A percentile compares a stretch with the other conserved stretches of the same genome.
phyloP scores from a whole-genome alignment of 169 alveolate genomes.

The Perkinsus chesapeaki region DNA sequence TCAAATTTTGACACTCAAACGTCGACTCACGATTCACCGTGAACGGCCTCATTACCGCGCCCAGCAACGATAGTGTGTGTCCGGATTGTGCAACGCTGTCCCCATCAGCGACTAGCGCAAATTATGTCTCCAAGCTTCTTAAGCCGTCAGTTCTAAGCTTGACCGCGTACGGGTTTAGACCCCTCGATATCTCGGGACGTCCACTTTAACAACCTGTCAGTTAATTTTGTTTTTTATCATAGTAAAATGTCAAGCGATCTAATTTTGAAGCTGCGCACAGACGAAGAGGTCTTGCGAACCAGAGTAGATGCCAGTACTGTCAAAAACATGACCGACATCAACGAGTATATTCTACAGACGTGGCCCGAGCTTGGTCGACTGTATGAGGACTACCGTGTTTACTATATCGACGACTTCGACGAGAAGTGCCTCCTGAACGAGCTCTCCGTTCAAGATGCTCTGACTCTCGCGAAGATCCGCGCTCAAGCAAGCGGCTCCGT shows the following conservation, averaged over 20 bases:
- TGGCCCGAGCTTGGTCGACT: background rate
- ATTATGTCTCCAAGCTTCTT: no score
- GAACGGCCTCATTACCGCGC: no score
- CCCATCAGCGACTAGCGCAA: no score
- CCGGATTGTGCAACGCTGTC: no score
- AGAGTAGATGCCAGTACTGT: background rate
- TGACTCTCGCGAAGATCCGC: background rate
- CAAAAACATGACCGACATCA: background rate
- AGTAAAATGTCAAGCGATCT: background rate
- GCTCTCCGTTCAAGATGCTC: background rate
- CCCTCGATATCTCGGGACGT: no score
- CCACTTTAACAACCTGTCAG: no score
- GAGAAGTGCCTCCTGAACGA: background rate
- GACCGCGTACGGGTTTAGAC: no score
- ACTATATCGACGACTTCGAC: background rate
- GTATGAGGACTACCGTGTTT: background rate
- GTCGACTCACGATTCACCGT: no score
- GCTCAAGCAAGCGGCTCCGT: background rate
- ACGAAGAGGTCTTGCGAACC: background rate
- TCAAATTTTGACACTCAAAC: no score
- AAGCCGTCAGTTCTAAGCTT: no score
- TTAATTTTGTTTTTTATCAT: no score
- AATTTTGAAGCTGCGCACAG: background rate
- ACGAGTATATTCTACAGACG: background rate
- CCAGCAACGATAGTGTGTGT: no score